phyloP scores from a whole-genome alignment of 176 grass and related monocot genomes.

The Chloris gayana region DNA sequence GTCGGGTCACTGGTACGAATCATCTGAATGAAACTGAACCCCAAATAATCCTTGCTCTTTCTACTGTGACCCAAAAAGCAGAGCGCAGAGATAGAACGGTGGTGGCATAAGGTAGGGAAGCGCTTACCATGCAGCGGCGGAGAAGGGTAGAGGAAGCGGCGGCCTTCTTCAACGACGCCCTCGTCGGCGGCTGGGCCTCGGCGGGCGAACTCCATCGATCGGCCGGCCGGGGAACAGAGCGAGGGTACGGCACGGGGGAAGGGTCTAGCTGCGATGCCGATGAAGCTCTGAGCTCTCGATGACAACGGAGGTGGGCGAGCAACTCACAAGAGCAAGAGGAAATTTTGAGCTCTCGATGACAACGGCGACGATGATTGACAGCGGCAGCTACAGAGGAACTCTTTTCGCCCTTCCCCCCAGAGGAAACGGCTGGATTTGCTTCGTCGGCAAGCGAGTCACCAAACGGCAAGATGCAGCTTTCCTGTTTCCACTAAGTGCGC shows the following conservation, averaged over 20 bases:
- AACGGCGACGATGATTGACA: not conserved
- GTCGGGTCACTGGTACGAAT: not conserved
- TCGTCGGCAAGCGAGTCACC: not conserved
- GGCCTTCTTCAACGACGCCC: not conserved
- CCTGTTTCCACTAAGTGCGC: not conserved
- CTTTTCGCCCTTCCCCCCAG: not conserved
- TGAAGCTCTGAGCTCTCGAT: too few relatives aligned
- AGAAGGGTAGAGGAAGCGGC: not conserved
- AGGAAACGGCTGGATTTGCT: not conserved
- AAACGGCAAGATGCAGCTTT: not conserved
- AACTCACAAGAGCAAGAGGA: not conserved
- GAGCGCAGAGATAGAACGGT: not conserved
- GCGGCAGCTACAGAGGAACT: not conserved
- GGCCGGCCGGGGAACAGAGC: not conserved
- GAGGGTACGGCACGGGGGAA: not conserved
- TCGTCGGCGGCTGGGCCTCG: conserved; percentile 21
- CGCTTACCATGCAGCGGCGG: conserved; percentile 15
- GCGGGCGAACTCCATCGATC: conserved; percentile 46
- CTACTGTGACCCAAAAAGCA: not conserved
- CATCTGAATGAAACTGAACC: not conserved
- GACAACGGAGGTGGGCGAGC: too few relatives aligned
- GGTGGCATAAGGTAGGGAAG: not conserved
- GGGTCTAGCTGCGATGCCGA: too few relatives aligned
- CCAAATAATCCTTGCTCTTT: not conserved
- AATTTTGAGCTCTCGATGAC: not conserved